Percentiles rank a stretch among this genome's conserved stretches.
phyloP scores from a whole-genome alignment of 2,329 filamentous ascomycete genomes.

The Aspergillus ochraceoroseus region DNA sequence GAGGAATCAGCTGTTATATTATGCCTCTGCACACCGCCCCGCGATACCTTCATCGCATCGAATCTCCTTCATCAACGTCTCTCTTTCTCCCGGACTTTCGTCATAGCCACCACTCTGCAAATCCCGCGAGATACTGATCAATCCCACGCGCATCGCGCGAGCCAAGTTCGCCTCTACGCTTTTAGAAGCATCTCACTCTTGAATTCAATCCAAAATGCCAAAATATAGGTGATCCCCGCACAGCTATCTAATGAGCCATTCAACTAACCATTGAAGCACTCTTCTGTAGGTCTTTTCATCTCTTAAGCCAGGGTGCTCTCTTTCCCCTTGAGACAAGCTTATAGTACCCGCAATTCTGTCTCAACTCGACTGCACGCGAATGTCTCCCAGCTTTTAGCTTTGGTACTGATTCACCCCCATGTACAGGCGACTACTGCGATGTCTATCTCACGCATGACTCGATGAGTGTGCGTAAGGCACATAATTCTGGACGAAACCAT shows the following conservation, averaged over 20 bases:
- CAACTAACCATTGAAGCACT: conserved; percentile 51
- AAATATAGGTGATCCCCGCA: conserved; percentile 64
- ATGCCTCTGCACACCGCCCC: too few relatives aligned
- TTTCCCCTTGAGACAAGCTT: background rate
- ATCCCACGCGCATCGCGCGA: conserved; percentile 20
- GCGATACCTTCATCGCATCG: too few relatives aligned
- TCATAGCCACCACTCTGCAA: too few relatives aligned
- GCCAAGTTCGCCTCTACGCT: conserved; percentile 7
- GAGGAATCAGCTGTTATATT: too few relatives aligned
- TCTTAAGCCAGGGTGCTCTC: background rate
- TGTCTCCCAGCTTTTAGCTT: too few relatives aligned
- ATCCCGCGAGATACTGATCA: background rate
- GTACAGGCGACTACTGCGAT: conserved; percentile 88
- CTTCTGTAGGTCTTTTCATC: conserved; percentile 56
- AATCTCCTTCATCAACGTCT: too few relatives aligned
- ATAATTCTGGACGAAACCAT: conserved; percentile 95
- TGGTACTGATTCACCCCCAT: too few relatives aligned
- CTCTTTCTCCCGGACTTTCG: too few relatives aligned
- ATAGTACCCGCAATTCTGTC: conserved; percentile 2
- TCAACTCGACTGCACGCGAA: conserved; percentile 3
- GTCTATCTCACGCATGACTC: conserved; percentile 99
- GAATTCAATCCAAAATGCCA: conserved; percentile 62
- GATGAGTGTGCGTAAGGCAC: conserved; percentile 98
- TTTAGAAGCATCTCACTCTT: conserved; percentile 2
- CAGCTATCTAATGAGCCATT: background rate